Evolutionary conservation across 345 rosid genomes (phyloP), one percentile per base, ranked within the genome.

Genomic region (Populus alba): DNA sequence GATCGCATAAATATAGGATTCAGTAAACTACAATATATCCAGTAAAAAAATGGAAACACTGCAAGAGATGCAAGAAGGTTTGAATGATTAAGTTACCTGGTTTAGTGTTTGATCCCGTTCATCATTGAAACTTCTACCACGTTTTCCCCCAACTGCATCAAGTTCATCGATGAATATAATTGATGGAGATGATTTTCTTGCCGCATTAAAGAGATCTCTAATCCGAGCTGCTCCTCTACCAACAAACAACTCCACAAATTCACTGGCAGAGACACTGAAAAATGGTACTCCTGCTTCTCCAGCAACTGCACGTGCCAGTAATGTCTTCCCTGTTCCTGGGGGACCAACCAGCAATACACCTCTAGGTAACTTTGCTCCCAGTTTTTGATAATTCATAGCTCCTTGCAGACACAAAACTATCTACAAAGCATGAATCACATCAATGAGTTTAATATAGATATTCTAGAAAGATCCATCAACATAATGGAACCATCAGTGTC

Each of bases 141-240:
- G 97, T 86, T 86, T 93, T 73, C 99, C 99, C 12, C 98, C 99
- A 76, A 95, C 99, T 7, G 98, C 98, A 75, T 95, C 99, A 45
- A 95, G 97, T 88, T 95, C 99, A 81, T 93, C 99, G 2, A 95
- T 93, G 82, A 95, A 95, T 80, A 95, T 88, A 80, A 95, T 95
- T 7, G 98, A 90, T 16, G 98, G 97, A 66, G 99, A 82, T 86
- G 84, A 85, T 83, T 93, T 95, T 82, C 95, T 89, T 20, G 97
- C 99, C 8, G 83, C 86, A 35, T 38, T 88, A 81, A 95, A 95
- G 70, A 95, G 95, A 80, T 95, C 98, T 85, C 99, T 89, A 75
- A 95, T 90, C 75, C 98, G 85, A 25, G 99, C 97, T 51, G 99
- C 99, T 8, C 99, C 99, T 90, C 99, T 92, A 75, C 98, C 99